Evolutionary conservation across 306 rosid genomes (phyloP), one percentile per base, ranked within the genome.

Genomic region (Pueraria montana): DNA sequence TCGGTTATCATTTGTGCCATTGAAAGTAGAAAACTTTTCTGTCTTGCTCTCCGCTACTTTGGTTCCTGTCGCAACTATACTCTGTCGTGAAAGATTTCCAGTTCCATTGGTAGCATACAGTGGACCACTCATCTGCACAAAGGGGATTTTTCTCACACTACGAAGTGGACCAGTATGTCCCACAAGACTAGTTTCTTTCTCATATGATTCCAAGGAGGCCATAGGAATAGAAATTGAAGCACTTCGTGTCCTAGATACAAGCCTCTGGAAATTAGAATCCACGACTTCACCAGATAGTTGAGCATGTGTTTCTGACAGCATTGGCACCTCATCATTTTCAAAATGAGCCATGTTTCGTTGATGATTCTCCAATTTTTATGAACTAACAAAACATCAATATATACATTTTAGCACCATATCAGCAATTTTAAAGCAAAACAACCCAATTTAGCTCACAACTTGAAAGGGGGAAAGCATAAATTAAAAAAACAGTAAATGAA

Each of bases 151-250:
- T 40, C 85, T 80, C 67, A 78, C 89, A 38, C 76, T 90, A 30
- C 88, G 81, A 2, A 94, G 84, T 11, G 97, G 98, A 89, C 98
- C 97, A 21, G 94, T 94, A 85, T 88, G 91, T 38, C 96, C 93
- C 68, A 87, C 89, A 80, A 87, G 88, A 83, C 61, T 90, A 71
- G 89, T 56, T 62, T 86, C 88, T 79, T 84, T 77, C 23, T 79
- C 92, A 68, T 81, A 74, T 38, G 87, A 65, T 27, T 89, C 94
- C 83, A 78, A 52, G 52, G 94, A 72, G 70, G 30, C 81, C 87
- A 78, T 86, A 7, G 92, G 89, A 83, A 89, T 87, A 55, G 92
- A 90, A 42, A 91, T 71, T 13, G 97, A 91, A 11, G 93, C 91
- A 80, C 96, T 94, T 77, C 88, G 83, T 48, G 91, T 78, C 76